Percentiles rank a stretch among this genome's conserved stretches.
Conservation (phyloP, 495 filamentous ascomycete species). For the Cercophora scortea region DNA sequence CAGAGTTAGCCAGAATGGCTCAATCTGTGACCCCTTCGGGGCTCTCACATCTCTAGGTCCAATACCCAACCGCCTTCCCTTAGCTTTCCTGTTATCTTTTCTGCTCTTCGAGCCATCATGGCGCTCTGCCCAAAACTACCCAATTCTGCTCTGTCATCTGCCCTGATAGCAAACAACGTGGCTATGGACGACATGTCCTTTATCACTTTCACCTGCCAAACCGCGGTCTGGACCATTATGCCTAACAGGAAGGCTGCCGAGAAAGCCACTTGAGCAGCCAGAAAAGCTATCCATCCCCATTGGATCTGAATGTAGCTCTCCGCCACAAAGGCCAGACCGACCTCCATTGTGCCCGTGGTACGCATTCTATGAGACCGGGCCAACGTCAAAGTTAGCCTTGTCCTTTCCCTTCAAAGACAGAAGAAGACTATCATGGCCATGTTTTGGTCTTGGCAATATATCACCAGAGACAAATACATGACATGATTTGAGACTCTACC, state of each 20-base stretch:
- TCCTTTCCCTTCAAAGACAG: neutral
- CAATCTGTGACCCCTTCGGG: neutral
- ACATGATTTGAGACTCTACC: neutral
- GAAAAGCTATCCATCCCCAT: conserved; percentile 17
- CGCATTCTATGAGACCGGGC: conserved; percentile 10
- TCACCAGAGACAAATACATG: neutral
- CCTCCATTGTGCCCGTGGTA: conserved; percentile 1
- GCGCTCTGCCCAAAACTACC: neutral
- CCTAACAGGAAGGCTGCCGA: conserved; percentile 10
- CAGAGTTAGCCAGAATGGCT: neutral
- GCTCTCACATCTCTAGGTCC: neutral
- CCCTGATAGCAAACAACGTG: conserved; percentile 14
- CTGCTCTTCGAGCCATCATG: neutral
- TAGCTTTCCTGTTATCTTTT: neutral
- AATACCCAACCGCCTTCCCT: conserved; percentile 10
- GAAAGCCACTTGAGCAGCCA: conserved; percentile 12
- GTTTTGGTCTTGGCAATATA: neutral
- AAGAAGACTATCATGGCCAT: neutral
- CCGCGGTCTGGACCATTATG: conserved; percentile 21
- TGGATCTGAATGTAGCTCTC: conserved; percentile 16
- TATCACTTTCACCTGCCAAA: conserved; percentile 17
- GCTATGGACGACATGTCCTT: conserved; percentile 14
- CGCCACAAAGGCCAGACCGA: conserved; percentile 4
- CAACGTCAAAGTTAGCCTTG: neutral
- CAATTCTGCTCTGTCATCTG: conserved; percentile 11